Base-by-base conservation (phyloP, 257 asterid species). In the Handroanthus guayacan region DNA sequence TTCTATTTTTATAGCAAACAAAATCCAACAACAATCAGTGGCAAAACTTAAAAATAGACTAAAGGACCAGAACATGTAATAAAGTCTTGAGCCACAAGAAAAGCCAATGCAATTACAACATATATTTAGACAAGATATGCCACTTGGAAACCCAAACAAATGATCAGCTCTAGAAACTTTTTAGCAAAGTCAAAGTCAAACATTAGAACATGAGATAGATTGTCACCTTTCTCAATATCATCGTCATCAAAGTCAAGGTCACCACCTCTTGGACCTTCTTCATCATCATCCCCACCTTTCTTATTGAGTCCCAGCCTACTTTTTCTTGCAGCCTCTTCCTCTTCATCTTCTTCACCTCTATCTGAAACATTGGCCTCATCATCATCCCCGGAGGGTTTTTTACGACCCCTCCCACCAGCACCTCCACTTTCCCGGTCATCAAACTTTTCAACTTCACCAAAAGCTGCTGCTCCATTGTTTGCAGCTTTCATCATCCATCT, bases 401-500 rank as follows among this genome's bases (percentile, higher is more conserved):
- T 93, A 43, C 94, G 92, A 14, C 95, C 98, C 83, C 79, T 91
- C 43, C 91, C 94, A 77, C 95, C 89, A 80, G 86, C 89, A 75
- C 82, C 80, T 72, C 84, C 93, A 83, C 82, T 78, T 84, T 95
- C 97, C 79, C 75, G 83, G 75, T 87, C 97, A 84, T 94, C 97
- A 74, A 77, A 73, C 74, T 82, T 93, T 71, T 91, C 98, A 69
- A 83, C 92, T 82, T 95, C 98, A 78, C 99, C 98, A 73, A 95
- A 95, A 67, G 97, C 94, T 43, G 99, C 97, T 76, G 99, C 82
- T 75, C 99, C 99, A 81, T 88, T 89, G 65, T 84, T 89, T 77
- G 98, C 98, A 20, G 91, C 97, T 86, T 95, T 95, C 98, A 95
- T 93, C 98, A 91, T 95, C 99, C 99, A 95, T 83, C 99, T 86